phyloP scores from a whole-genome alignment of 2,329 filamentous ascomycete genomes.

The Ophiostoma piceae region DNA sequence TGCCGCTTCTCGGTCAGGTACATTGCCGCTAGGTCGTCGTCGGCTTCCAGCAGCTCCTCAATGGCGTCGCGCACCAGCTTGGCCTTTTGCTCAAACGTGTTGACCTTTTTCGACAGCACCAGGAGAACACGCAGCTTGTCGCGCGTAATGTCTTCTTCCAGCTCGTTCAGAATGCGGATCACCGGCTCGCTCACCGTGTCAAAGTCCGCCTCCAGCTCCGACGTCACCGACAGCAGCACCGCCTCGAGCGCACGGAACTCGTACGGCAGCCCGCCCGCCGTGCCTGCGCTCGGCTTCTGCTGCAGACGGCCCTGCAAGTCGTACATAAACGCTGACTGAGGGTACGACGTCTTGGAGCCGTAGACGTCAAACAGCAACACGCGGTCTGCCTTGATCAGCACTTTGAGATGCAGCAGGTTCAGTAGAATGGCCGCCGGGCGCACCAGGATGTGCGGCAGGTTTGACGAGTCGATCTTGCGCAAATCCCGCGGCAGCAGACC shows the following conservation, averaged over 20 bases:
- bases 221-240: slow-evolving; percentile 87
- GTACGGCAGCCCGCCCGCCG: slow-evolving; percentile 59
- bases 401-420: slow-evolving; percentile 91
- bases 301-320: slow-evolving; percentile 88
- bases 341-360: slow-evolving; percentile 88
- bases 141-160: slow-evolving; percentile 94
- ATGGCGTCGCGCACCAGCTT: slow-evolving; percentile 90
- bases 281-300: slow-evolving; percentile 50
- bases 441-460: slow-evolving; percentile 90
- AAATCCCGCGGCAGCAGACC: slow-evolving; percentile 89
- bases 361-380: slow-evolving; percentile 93
- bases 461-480: slow-evolving; percentile 94
- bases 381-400: slow-evolving; percentile 89
- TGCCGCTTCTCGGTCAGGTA: slow-evolving; percentile 85
- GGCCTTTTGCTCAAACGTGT: slow-evolving; percentile 95
- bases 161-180: slow-evolving; percentile 76
- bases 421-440: slow-evolving; percentile 89
- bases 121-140: slow-evolving; percentile 88
- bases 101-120: slow-evolving; percentile 90
- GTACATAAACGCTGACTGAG: slow-evolving; percentile 96
- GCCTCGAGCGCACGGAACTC: slow-evolving; percentile 95
- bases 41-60: slow-evolving; percentile 89
- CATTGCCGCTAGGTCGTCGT: slow-evolving; percentile 92
- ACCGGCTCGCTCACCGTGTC: slow-evolving; percentile 90
- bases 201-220: slow-evolving; percentile 88